Percentiles rank a stretch among this genome's conserved stretches.
phyloP scores from a whole-genome alignment of 2,329 filamentous ascomycete species.

The Talaromyces sp. region DNA sequence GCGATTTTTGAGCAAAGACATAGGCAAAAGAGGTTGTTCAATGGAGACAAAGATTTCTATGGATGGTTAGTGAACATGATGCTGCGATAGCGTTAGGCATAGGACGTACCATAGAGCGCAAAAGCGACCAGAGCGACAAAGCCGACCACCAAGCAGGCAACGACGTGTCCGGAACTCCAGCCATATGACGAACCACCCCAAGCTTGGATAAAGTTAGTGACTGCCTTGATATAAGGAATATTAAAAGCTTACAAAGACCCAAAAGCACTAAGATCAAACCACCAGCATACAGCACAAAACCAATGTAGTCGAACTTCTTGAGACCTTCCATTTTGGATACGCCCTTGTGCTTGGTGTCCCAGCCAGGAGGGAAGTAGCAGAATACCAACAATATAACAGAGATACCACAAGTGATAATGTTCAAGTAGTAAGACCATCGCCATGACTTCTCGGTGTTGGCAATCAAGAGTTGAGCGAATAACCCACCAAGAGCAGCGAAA shows the following conservation, averaged over 20 bases:
- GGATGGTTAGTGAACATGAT: background rate
- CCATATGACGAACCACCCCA: slow-evolving; percentile 43
- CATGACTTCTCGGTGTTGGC: slow-evolving; percentile 43
- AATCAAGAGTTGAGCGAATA: slow-evolving; percentile 48
- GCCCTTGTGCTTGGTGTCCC: slow-evolving; percentile 39
- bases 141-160: slow-evolving; percentile 40
- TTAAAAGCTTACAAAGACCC: slow-evolving; percentile 34
- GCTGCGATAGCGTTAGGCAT: background rate
- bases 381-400: slow-evolving; percentile 41
- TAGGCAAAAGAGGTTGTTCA: slow-evolving; percentile 43
- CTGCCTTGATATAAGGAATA: background rate
- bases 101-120: slow-evolving; percentile 33
- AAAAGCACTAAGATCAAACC: slow-evolving; percentile 45
- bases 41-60: slow-evolving; percentile 33
- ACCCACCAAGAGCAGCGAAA: slow-evolving; percentile 36
- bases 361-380: slow-evolving; percentile 49
- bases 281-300: slow-evolving; percentile 42
- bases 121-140: slow-evolving; percentile 35
- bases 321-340: slow-evolving; percentile 35
- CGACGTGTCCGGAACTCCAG: slow-evolving; percentile 42
- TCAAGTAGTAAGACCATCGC: slow-evolving; percentile 52
- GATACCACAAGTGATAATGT: slow-evolving; percentile 44
- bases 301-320: slow-evolving; percentile 46
- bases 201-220: background rate
- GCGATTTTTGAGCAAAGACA: slow-evolving; percentile 42